phyloP scores from a whole-genome alignment of 2,329 filamentous ascomycete species.

The Balansia obtecta region DNA sequence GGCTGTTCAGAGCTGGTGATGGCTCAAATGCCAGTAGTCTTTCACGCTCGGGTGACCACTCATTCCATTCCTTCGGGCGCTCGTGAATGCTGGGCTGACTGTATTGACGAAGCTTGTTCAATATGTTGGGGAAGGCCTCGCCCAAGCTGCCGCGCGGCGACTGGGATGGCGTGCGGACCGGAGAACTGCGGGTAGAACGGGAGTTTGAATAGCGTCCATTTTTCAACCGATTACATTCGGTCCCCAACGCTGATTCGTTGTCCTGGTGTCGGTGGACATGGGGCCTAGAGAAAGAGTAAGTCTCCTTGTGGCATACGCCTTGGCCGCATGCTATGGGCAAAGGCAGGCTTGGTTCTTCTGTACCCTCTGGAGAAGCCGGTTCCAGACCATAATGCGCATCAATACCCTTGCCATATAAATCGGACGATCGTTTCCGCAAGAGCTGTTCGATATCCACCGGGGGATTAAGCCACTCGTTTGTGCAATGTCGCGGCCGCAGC shows the following conservation, averaged over 20 bases:
- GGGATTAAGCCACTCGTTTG: conserved; percentile 20
- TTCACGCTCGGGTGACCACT: conserved; percentile 6
- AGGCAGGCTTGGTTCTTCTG: conserved; percentile 7
- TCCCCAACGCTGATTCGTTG: conserved; percentile 2
- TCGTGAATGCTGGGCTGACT: conserved; percentile 14
- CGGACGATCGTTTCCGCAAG: conserved; percentile 2
- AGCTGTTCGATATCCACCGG: conserved; percentile 10
- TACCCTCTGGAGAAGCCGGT: conserved; percentile 2
- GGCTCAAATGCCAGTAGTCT: neutral
- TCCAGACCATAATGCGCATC: conserved; percentile 17
- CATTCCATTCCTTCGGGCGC: neutral
- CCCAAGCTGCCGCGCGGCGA: conserved; percentile 7
- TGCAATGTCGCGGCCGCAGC: conserved; percentile 19
- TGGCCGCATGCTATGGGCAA: conserved; percentile 8
- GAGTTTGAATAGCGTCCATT: conserved; percentile 13
- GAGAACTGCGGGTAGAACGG: conserved; percentile 16
- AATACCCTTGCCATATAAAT: conserved; percentile 17
- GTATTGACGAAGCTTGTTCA: conserved; percentile 17
- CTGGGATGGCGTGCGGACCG: conserved; percentile 5
- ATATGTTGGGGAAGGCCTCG: conserved; percentile 13
- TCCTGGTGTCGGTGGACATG: neutral
- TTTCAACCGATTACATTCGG: conserved; percentile 11
- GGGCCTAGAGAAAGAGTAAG: conserved; percentile 8
- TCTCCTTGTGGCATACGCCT: conserved; percentile 14
- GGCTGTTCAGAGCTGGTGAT: neutral